Conservation (phyloP, 1,284 basidiomycete species). For the Ganoderma leucocontextum region DNA sequence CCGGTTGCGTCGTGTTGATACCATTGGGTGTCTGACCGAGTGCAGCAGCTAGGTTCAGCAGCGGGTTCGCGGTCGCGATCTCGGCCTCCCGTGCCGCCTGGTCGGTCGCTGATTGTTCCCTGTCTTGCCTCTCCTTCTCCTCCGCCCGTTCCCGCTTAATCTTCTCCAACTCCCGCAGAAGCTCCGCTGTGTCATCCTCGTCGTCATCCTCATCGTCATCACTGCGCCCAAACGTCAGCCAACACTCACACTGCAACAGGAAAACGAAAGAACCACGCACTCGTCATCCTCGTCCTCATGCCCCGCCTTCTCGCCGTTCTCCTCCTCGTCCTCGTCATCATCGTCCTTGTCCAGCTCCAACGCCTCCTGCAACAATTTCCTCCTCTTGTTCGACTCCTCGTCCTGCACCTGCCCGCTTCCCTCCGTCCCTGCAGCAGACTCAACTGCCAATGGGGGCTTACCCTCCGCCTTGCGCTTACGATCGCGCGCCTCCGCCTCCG, state of each 20-base stretch:
- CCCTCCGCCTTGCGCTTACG: constrained; percentile 92
- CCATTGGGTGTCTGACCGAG: constrained; percentile 73
- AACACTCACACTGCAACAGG: constrained; percentile 4
- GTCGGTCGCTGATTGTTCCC: constrained; percentile 73
- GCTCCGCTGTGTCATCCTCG: constrained; percentile 91
- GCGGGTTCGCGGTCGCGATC: constrained; percentile 86
- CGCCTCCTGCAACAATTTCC: constrained; percentile 77
- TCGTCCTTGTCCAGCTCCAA: constrained; percentile 89
- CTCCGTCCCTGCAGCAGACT: constrained; percentile 21
- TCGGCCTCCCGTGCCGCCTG: constrained; percentile 79
- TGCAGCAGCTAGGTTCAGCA: constrained; percentile 89
- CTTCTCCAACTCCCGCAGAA: constrained; percentile 93
- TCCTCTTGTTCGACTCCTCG: constrained; percentile 43
- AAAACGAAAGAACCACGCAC: constrained; percentile 42
- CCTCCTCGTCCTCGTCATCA: constrained; percentile 57
- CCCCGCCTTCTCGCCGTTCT: constrained; percentile 46
- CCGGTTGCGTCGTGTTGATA: constrained; percentile 79
- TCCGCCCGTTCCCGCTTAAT: constrained; percentile 95
- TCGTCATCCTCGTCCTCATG: constrained; percentile 55
- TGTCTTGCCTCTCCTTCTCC: constrained; percentile 87
- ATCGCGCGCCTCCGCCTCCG: constrained; percentile 85
- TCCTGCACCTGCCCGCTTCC: constrained; percentile 25
- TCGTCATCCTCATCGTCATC: constrained; percentile 53
- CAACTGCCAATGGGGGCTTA: constrained; percentile 47
- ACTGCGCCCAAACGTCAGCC: constrained; percentile 20